Percentiles rank a stretch among this genome's conserved stretches.
phyloP scores from a whole-genome alignment of 345 rosid genomes.

The Syzygium jambos region DNA sequence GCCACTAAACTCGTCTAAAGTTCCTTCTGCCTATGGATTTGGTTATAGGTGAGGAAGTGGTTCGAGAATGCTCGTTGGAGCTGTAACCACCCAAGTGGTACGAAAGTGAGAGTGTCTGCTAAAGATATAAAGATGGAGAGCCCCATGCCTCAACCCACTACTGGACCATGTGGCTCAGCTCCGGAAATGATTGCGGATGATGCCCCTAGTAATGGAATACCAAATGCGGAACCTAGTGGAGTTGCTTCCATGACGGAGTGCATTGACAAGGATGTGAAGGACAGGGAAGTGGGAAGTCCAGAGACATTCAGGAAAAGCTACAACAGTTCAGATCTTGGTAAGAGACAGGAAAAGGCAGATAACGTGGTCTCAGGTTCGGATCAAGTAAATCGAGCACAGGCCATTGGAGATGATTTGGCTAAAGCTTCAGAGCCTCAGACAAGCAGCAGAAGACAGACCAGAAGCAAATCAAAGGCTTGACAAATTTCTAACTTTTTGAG shows the following conservation, averaged over 20 bases:
- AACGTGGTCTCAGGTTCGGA: not conserved
- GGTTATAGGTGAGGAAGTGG: conserved; percentile 71
- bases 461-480: not conserved
- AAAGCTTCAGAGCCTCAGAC: not conserved
- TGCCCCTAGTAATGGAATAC: not conserved
- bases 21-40: not conserved
- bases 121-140: conserved; percentile 13
- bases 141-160: not conserved
- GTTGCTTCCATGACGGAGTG: not conserved
- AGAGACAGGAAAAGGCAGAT: not conserved
- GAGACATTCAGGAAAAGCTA: not conserved
- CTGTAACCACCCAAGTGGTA: conserved; percentile 28
- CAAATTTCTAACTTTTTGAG: not conserved
- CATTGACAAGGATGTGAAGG: not conserved
- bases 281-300: not conserved
- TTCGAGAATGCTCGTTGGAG: conserved; percentile 76
- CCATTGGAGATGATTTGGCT: not conserved
- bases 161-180: not conserved
- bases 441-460: not conserved
- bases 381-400: not conserved
- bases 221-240: not conserved
- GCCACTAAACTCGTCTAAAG: not conserved
- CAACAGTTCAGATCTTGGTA: not conserved
- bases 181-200: not conserved
- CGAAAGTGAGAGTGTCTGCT: conserved; percentile 4